Base-by-base conservation (phyloP, 129 eudicot genomes). In the Silybum marianum region DNA sequence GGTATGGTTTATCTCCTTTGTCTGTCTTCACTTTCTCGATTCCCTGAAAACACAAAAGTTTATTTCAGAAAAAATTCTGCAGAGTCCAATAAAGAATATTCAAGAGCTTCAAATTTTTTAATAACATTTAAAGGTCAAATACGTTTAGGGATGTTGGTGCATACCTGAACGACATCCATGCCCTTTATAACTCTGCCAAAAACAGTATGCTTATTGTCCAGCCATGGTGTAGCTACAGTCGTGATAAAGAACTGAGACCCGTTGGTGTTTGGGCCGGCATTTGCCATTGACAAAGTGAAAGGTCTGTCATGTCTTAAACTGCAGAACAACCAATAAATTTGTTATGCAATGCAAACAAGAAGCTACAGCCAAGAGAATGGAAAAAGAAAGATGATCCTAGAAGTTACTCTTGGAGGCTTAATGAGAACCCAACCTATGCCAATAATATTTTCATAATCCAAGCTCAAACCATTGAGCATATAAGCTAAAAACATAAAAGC, bases 151-250 rank as follows among this genome's bases (percentile, higher is more conserved):
- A 65, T 68, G 81, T 69, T 71, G 22, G 76, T 48, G 30, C 79
- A 74, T 92, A 96, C 99, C 99, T 93, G 99, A 80, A 96, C 97
- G 71, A 96, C 99, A 82, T 93, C 98, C 99, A 96, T 93, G 70
- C 99, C 99, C 80, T 91, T 96, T 13, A 78, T 81, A 72, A 96
- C 98, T 89, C 99, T 93, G 70, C 99, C 99, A 78, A 96, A 96
- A 83, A 96, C 99, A n/a, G 99, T 93, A 88, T 96, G 99, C 86
- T 96, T 96, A 79, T 93, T 91, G 81, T 96, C 99, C 86, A 96
- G 86, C 99, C 99, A 96, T 12, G 99, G 99, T 9, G 99, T 96
- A 81, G 99, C 99, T 26, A 96, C 99, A 14, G 99, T 96, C 3
- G 99, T 96, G 71, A 96, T 96, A 84, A 96, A 96, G 75, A 96